These are phyloP conservation scores for Pyricularia sp. DNA, from an alignment of 2,329 filamentous ascomycete genomes.

Conservation along the genomic window DNA sequence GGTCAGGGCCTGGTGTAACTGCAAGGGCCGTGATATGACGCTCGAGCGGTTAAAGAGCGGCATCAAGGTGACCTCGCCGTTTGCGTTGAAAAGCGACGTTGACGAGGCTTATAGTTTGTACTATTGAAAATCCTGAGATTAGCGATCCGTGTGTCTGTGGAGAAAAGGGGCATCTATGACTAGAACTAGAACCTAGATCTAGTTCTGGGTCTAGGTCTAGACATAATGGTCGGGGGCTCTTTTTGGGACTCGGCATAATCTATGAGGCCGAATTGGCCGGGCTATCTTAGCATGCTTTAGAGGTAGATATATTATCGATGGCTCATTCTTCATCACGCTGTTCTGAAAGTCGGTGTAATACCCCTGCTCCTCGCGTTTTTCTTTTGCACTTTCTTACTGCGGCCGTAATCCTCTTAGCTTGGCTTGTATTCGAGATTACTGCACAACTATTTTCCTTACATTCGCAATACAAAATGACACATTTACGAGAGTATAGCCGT, in stretches of 20 bases:
- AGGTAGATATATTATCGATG: neutral
- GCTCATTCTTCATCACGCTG: neutral
- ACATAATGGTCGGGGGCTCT: too few species aligned
- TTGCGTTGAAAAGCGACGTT: constrained; percentile 22
- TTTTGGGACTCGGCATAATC: neutral
- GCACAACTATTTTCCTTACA: neutral
- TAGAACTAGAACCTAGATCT: too few species aligned
- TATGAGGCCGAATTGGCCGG: neutral
- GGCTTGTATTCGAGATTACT: neutral
- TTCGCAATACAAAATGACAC: neutral
- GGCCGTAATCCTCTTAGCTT: too few species aligned
- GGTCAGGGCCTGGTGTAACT: too few species aligned
- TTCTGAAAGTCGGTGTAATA: neutral
- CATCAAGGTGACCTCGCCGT: constrained; percentile 34
- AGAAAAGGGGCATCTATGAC: too few species aligned
- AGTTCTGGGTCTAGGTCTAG: too few species aligned
- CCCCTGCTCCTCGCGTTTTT: neutral
- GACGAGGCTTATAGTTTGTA: neutral
- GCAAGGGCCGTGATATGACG: too few species aligned
- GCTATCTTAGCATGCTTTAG: neutral
- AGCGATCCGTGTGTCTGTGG: too few species aligned
- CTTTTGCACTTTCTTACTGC: too few species aligned
- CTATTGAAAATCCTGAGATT: neutral
- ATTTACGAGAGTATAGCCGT: neutral
- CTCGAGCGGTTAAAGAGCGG: too few species aligned